Evolutionary conservation across 257 asterid genomes (phyloP).

Genomic region (Nicotiana tabacum): DNA sequence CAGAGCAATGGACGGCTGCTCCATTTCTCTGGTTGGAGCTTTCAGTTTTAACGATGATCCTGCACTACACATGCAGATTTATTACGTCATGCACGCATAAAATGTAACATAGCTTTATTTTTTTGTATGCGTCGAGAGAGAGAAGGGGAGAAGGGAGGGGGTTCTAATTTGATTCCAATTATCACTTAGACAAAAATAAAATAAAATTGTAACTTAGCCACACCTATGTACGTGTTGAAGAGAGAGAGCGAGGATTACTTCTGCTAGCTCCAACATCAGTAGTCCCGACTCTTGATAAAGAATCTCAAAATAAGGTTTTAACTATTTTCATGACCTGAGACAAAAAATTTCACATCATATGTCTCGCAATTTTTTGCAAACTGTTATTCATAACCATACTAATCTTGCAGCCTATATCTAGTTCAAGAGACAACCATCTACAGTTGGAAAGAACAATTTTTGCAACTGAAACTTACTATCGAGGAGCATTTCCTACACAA

Average conservation of each 20-base stretch:
- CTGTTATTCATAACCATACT: neutral
- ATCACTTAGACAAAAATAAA: neutral
- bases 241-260: neutral
- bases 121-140: neutral
- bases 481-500: neutral
- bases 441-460: neutral
- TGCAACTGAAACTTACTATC: neutral
- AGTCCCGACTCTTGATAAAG: neutral
- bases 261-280: neutral
- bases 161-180: neutral
- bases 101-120: neutral
- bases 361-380: neutral
- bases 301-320: neutral
- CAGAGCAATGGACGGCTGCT: neutral
- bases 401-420: neutral
- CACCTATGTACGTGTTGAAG: neutral
- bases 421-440: slow-evolving; percentile 4
- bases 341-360: neutral
- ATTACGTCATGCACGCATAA: neutral
- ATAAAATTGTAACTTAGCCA: neutral
- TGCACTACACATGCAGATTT: neutral
- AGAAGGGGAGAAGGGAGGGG: neutral
- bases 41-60: neutral
- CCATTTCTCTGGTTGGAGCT: neutral
- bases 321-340: neutral